Evolutionary conservation across 768 basidiomycete genomes (phyloP).

Genomic region (Lentinula aciculospora): DNA sequence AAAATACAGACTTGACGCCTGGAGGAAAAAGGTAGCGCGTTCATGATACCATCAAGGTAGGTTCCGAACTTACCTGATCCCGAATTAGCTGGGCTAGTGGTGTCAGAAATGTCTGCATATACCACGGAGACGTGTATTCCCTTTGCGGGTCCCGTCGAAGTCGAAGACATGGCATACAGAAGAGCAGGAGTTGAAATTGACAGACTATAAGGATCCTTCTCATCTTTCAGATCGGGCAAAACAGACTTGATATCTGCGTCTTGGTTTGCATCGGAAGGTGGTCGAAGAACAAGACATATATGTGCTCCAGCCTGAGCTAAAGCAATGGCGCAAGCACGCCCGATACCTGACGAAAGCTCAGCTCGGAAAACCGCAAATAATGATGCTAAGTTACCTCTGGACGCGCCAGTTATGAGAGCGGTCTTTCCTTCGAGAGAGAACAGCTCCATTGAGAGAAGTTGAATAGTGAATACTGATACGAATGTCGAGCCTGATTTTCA

Average conservation of each 20-base stretch:
- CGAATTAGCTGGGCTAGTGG: conserved; percentile 31
- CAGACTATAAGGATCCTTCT: conserved; percentile 6
- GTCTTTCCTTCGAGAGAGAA: conserved; percentile 65
- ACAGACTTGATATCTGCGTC: conserved; percentile 7
- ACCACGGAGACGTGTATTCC: conserved; percentile 7
- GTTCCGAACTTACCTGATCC: conserved; percentile 42
- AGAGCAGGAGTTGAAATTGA: conserved; percentile 6
- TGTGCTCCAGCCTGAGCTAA: conserved; percentile 44
- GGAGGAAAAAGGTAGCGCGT: conserved; percentile 27
- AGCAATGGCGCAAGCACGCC: conserved; percentile 44
- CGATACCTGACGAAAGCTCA: conserved; percentile 32
- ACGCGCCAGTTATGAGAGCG: conserved; percentile 77
- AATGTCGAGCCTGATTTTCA: not conserved
- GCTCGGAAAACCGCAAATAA: not conserved
- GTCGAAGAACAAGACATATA: conserved; percentile 39
- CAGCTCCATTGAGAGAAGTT: conserved; percentile 41
- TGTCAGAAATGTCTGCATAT: conserved; percentile 5
- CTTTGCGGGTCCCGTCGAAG: conserved; percentile 3
- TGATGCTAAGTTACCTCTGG: conserved; percentile 49
- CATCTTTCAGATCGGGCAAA: conserved; percentile 16
- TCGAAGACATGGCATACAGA: conserved; percentile 4
- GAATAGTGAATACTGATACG: conserved; percentile 26
- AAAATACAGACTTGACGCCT: conserved; percentile 35
- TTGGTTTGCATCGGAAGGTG: conserved; percentile 11
- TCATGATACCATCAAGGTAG: conserved; percentile 20